A percentile compares a stretch with the other conserved stretches of the same genome.
Evolutionary conservation across 2,329 filamentous ascomycete species (phyloP).

Genomic region (Cercospora beticola): DNA sequence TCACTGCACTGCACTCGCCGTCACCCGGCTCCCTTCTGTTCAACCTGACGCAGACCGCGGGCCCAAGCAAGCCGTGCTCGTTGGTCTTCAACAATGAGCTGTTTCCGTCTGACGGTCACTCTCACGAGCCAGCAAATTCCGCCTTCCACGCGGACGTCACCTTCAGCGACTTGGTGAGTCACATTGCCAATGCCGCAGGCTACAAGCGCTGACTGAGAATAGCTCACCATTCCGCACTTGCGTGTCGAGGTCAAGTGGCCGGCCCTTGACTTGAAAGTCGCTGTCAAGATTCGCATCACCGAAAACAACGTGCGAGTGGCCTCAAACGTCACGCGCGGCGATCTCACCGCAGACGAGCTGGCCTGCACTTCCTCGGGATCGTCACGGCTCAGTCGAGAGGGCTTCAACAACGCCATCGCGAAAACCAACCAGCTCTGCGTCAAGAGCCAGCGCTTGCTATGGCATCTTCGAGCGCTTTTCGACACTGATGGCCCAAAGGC

Average conservation of each 20-base stretch:
- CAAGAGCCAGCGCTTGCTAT: conserved; percentile 1
- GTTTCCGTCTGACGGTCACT: background rate
- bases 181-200: background rate
- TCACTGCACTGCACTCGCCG: conserved; percentile 18
- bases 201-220: conserved; percentile 2
- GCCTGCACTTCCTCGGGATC: background rate
- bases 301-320: background rate
- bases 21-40: background rate
- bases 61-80: conserved; percentile 10
- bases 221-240: conserved; percentile 17
- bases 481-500: background rate
- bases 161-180: conserved; percentile 13
- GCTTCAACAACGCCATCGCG: conserved; percentile 8
- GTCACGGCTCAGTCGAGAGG: conserved; percentile 8
- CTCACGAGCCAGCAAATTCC: background rate
- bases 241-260: conserved; percentile 14
- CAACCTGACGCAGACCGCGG: conserved; percentile 9
- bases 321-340: background rate
- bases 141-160: background rate
- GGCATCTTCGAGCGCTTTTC: conserved; percentile 7
- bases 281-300: conserved; percentile 7
- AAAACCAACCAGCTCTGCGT: background rate
- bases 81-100: conserved; percentile 1
- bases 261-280: background rate
- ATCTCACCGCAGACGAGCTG: conserved; percentile 11